A percentile compares a stretch with the other conserved stretches of the same genome.
Conservation (phyloP, 2,329 filamentous ascomycete species). For the Botrytis pseudocinerea region DNA sequence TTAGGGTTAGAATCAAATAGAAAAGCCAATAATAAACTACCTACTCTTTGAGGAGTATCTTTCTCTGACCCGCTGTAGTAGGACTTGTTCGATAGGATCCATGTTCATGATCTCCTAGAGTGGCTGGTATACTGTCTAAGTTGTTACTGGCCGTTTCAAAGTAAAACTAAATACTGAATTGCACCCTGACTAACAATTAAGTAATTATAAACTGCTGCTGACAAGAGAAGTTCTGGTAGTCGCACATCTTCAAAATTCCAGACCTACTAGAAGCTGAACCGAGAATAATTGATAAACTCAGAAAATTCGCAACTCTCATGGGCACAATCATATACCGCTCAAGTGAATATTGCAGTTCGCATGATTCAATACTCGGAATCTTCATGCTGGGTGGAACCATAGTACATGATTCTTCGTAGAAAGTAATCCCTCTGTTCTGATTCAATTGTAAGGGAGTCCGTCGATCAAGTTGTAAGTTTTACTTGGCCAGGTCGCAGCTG, state of each 20-base stretch:
- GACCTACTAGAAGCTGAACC: neutral
- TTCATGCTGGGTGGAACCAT: neutral
- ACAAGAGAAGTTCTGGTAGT: neutral
- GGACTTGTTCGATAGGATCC: neutral
- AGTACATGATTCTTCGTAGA: neutral
- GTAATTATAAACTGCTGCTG: neutral
- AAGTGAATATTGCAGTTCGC: neutral
- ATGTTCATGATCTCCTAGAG: neutral
- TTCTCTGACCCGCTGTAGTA: conserved; percentile 4
- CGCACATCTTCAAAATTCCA: too few species aligned
- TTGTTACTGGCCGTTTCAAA: neutral
- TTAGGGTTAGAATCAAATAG: neutral
- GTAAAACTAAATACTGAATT: neutral
- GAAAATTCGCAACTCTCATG: neutral
- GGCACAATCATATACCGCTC: neutral
- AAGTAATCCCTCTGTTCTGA: neutral
- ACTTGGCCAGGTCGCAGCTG: neutral
- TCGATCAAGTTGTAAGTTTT: neutral
- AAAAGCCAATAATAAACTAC: neutral
- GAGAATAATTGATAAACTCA: neutral
- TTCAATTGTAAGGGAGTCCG: too few species aligned
- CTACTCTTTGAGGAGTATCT: neutral
- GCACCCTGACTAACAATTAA: too few species aligned
- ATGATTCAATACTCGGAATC: neutral
- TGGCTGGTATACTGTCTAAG: neutral